Evolutionary conservation across 1,284 basidiomycete species (phyloP).

Genomic region (Fomitopsis palustris): DNA sequence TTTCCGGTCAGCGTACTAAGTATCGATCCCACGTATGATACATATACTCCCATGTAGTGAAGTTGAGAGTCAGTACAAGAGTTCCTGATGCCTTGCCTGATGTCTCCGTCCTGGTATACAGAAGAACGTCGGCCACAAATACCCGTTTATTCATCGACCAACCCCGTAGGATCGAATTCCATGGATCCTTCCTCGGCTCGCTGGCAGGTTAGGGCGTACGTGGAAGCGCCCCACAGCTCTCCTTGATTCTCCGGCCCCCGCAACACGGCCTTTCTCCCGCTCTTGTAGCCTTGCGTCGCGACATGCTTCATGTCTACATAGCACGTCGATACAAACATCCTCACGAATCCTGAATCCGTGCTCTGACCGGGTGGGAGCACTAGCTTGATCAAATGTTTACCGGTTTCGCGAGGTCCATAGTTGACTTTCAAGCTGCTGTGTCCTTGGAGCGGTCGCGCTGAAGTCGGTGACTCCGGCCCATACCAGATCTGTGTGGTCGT

Average conservation of each 20-base stretch:
- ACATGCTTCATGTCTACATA: background rate
- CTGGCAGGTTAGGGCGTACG: background rate
- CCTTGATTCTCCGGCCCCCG: background rate
- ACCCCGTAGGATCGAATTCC: too few relatives aligned
- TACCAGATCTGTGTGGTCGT: background rate
- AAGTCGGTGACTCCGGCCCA: background rate
- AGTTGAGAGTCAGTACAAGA: too few relatives aligned
- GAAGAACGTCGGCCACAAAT: too few relatives aligned
- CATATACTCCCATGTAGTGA: too few relatives aligned
- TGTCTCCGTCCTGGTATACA: too few relatives aligned
- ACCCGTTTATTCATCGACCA: too few relatives aligned
- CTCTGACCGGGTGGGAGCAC: background rate
- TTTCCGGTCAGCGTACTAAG: too few relatives aligned
- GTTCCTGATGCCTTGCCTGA: too few relatives aligned
- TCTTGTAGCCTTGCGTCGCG: background rate
- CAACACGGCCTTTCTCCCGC: background rate
- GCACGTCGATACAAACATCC: background rate
- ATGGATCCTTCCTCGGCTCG: too few relatives aligned
- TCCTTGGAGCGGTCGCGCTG: background rate
- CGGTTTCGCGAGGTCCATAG: background rate
- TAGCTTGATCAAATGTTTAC: background rate
- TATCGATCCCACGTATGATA: too few relatives aligned
- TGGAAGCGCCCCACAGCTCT: background rate
- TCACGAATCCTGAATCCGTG: background rate
- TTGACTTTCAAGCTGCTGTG: background rate